phyloP scores from a whole-genome alignment of 768 basidiomycete species.

The Podaxis rugospora region DNA sequence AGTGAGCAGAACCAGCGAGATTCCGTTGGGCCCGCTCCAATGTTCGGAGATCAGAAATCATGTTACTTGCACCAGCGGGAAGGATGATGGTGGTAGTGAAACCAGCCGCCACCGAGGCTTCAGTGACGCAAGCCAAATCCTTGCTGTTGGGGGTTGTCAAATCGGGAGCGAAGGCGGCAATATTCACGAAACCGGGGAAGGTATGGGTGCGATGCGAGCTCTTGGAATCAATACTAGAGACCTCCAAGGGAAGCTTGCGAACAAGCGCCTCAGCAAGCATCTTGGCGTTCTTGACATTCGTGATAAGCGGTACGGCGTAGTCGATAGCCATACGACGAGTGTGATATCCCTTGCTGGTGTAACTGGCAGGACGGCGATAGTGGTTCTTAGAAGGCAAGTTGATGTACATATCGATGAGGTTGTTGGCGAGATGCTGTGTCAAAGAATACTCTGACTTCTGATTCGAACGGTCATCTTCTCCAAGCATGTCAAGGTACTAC shows the following conservation, averaged over 20 bases:
- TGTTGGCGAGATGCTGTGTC: constrained; percentile 94
- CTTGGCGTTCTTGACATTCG: constrained; percentile 98
- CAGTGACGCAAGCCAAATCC: constrained; percentile 64
- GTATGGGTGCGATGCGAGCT: constrained; percentile 86
- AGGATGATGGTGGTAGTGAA: constrained; percentile 84
- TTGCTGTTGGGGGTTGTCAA: constrained; percentile 48
- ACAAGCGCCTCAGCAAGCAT: constrained; percentile 91
- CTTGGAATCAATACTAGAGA: constrained; percentile 90
- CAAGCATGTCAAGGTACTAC: constrained; percentile 87
- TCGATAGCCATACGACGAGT: constrained; percentile 99
- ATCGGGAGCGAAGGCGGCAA: constrained; percentile 80
- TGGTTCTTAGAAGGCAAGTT: constrained; percentile 98
- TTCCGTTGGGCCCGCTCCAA: constrained; percentile 69
- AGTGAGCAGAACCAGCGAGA: constrained; percentile 62
- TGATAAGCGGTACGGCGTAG: constrained; percentile 95
- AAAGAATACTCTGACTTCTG: constrained; percentile 98
- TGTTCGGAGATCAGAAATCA: constrained; percentile 62
- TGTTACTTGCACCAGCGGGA: constrained; percentile 58
- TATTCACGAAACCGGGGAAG: constrained; percentile 90
- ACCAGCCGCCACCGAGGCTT: constrained; percentile 84
- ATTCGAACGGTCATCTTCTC: constrained; percentile 64
- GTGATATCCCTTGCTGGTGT: constrained; percentile 93
- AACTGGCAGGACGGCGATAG: constrained; percentile 94
- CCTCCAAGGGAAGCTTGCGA: constrained; percentile 84
- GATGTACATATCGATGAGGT: constrained; percentile 99